A percentile compares a stretch with the other conserved stretches of the same genome.
Conservation (phyloP, 805 yeast species). For the Zygosaccharomyces siamensis region DNA sequence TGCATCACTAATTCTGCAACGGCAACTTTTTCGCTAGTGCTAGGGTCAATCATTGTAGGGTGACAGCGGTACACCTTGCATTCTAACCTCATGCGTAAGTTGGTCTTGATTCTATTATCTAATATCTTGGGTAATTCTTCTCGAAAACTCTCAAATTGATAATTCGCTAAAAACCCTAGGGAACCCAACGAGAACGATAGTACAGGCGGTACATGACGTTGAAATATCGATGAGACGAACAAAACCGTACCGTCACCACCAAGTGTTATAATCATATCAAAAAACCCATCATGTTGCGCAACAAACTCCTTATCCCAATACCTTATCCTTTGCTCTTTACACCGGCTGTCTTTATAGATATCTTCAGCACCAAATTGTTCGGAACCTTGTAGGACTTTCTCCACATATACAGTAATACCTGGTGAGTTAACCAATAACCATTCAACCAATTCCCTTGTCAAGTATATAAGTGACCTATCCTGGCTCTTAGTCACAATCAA, state of each 20-base stretch:
- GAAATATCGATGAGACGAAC: conserved; percentile 82
- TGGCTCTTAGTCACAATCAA: conserved; percentile 88
- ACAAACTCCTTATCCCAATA: conserved; percentile 69
- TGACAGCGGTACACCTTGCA: conserved; percentile 59
- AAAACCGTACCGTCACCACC: conserved; percentile 98
- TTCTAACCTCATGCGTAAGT: conserved; percentile 81
- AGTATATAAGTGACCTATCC: conserved; percentile 68
- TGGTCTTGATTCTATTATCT: conserved; percentile 67
- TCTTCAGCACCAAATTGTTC: conserved; percentile 58
- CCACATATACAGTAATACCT: conserved; percentile 61
- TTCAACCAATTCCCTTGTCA: conserved; percentile 74
- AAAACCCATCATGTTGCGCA: conserved; percentile 37
- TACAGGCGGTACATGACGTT: conserved; percentile 84
- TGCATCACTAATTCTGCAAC: conserved; percentile 41
- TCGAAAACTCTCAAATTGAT: conserved; percentile 69
- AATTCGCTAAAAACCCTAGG: conserved; percentile 86
- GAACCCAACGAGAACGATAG: conserved; percentile 86
- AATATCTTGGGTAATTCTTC: conserved; percentile 53
- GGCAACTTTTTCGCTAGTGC: conserved; percentile 42
- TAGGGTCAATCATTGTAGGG: conserved; percentile 33
- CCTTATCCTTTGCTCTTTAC: conserved; percentile 43
- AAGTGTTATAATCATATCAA: conserved; percentile 77
- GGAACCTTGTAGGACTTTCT: conserved; percentile 56
- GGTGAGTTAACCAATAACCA: conserved; percentile 54
- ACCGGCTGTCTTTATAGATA: conserved; percentile 41